A percentile compares a stretch with the other conserved stretches of the same genome.
These are phyloP conservation scores for Eucalyptus globulus DNA, from an alignment of 345 rosid genomes.

Conservation along the genomic window DNA sequence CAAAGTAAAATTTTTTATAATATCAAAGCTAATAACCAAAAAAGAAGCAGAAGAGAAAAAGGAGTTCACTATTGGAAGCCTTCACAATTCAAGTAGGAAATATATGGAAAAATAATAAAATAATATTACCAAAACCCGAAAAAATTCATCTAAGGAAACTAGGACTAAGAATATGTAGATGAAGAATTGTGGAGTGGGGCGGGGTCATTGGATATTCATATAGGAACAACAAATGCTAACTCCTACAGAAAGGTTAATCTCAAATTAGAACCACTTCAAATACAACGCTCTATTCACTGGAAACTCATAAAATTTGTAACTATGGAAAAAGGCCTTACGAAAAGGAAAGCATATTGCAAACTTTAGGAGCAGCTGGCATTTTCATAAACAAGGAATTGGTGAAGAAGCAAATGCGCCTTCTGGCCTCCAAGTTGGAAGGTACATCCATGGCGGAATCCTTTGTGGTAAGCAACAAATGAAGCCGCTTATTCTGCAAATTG, in stretches of 20 bases:
- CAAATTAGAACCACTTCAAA: neutral
- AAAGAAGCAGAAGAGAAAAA: too few relatives aligned
- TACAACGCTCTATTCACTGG: neutral
- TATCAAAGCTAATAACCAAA: too few relatives aligned
- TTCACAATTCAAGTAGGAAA: too few relatives aligned
- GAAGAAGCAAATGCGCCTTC: constrained; percentile 97
- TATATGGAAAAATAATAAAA: too few relatives aligned
- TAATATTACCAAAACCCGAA: too few relatives aligned
- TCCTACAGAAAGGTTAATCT: too few relatives aligned
- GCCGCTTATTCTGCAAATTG: neutral
- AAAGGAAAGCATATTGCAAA: constrained; percentile 97
- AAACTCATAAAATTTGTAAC: neutral
- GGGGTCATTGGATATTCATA: too few relatives aligned
- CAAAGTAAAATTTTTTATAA: too few relatives aligned
- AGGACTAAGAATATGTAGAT: too few relatives aligned
- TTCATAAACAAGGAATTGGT: constrained; percentile 96
- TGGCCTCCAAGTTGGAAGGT: constrained; percentile 93
- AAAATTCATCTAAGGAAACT: too few relatives aligned
- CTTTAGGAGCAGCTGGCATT: constrained; percentile 95
- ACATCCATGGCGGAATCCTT: constrained; percentile 99
- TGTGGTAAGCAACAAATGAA: constrained; percentile 65
- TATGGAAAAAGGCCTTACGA: constrained; percentile 51
- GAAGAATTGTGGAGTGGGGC: too few relatives aligned
- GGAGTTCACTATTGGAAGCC: too few relatives aligned
- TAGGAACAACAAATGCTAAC: neutral